These are phyloP conservation scores for Pilasporangium apinafurcum DNA, from an alignment of 352 stramenopile species.

Conservation along the genomic window DNA sequence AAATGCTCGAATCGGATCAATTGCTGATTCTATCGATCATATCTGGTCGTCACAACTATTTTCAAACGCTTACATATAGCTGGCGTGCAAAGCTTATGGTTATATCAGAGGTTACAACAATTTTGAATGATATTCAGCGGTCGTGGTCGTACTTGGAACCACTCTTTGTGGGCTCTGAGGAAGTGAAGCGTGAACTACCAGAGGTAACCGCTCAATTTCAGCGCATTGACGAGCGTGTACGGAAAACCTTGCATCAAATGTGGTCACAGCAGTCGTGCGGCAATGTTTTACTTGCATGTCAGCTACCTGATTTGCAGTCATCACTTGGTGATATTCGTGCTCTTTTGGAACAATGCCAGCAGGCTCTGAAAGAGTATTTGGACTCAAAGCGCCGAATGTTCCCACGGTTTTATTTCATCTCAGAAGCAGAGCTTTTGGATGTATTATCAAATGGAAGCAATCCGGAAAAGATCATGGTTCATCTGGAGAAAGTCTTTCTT, in stretches of 20 bases:
- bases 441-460: slow-evolving; percentile 91
- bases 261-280: slow-evolving; percentile 55
- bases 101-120: slow-evolving; percentile 79
- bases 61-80: slow-evolving; percentile 42
- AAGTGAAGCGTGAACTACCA: slow-evolving; percentile 92
- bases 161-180: slow-evolving; percentile 92
- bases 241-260: slow-evolving; percentile 65
- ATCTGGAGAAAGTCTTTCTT: slow-evolving; percentile 89
- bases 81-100: slow-evolving; percentile 54
- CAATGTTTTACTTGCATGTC: slow-evolving; percentile 78
- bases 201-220: slow-evolving; percentile 88
- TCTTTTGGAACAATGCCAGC: slow-evolving; percentile 90
- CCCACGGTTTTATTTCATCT: slow-evolving; percentile 95
- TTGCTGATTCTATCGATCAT: slow-evolving; percentile 93
- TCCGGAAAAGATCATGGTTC: slow-evolving; percentile 85
- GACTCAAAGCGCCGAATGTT: slow-evolving; percentile 90
- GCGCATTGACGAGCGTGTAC: slow-evolving; percentile 76
- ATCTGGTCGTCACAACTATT: slow-evolving; percentile 60
- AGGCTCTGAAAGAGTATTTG: slow-evolving; percentile 93
- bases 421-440: slow-evolving; percentile 91
- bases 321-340: slow-evolving; percentile 71
- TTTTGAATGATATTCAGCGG: slow-evolving; percentile 92
- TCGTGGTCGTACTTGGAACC: slow-evolving; percentile 95
- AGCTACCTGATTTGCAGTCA: slow-evolving; percentile 69
- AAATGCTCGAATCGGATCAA: slow-evolving; percentile 94